These are phyloP conservation scores for Parastagonospora nodorum DNA, from an alignment of 2,329 filamentous ascomycete genomes.

Conservation along the genomic window DNA sequence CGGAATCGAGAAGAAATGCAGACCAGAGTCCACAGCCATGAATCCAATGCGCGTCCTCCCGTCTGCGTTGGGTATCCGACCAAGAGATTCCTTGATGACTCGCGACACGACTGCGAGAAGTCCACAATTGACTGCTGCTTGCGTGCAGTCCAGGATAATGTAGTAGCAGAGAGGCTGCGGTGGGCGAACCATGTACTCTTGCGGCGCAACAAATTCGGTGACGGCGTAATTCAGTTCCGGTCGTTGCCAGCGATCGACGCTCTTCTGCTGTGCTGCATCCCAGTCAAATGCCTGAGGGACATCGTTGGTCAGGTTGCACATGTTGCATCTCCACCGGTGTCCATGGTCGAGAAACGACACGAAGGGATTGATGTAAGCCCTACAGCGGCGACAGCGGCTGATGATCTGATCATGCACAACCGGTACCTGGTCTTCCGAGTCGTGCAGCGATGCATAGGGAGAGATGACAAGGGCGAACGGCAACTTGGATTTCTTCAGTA, in stretches of 20 bases:
- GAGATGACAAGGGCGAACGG: slow-evolving; percentile 96
- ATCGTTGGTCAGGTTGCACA: slow-evolving; percentile 98
- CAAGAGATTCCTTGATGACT: slow-evolving; percentile 92
- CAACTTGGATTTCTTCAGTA: slow-evolving; percentile 92
- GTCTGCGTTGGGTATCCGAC: slow-evolving; percentile 97
- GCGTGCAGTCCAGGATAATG: slow-evolving; percentile 32
- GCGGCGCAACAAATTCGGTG: slow-evolving; percentile 95
- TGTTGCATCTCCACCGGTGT: slow-evolving; percentile 98
- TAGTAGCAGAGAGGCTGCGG: slow-evolving; percentile 71
- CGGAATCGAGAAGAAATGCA: slow-evolving; percentile 96
- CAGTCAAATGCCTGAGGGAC: slow-evolving; percentile 97
- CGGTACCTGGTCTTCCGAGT: slow-evolving; percentile 87
- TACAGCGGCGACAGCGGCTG: slow-evolving; percentile 90
- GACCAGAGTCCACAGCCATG: slow-evolving; percentile 89
- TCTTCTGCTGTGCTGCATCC: slow-evolving; percentile 91
- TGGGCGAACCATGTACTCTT: slow-evolving; percentile 99
- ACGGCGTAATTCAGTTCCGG: slow-evolving; percentile 95
- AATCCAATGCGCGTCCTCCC: slow-evolving; percentile 91
- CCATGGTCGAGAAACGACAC: slow-evolving; percentile 94
- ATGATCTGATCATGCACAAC: slow-evolving; percentile 97
- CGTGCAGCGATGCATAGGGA: slow-evolving; percentile 90
- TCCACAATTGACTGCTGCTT: slow-evolving; percentile 76
- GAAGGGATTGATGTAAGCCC: slow-evolving; percentile 94
- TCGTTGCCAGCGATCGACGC: slow-evolving; percentile 84
- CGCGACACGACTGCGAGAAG: slow-evolving; percentile 89